Conservation (phyloP, 2,329 filamentous ascomycete genomes). For the Arthrobotrys pseudoclavata region DNA sequence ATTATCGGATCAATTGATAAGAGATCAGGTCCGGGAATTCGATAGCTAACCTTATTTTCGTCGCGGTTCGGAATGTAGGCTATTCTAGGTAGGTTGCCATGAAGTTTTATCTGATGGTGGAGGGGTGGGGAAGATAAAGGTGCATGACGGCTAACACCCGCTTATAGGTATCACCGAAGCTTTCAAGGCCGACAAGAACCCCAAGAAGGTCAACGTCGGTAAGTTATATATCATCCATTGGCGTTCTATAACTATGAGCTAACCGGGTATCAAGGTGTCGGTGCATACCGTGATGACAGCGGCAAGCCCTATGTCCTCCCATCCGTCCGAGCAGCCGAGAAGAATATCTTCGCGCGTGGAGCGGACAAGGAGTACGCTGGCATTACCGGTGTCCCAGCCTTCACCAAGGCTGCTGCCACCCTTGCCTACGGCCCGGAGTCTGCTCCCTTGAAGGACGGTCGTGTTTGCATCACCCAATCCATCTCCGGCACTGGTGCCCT, state of each 20-base stretch:
- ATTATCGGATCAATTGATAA: constrained; percentile 33
- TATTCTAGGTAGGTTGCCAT: constrained; percentile 67
- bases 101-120: constrained; percentile 13
- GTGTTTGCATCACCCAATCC: constrained; percentile 66
- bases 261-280: constrained; percentile 73
- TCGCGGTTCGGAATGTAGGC: constrained; percentile 63
- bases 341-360: constrained; percentile 86
- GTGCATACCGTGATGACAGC: constrained; percentile 93
- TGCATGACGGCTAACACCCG: constrained; percentile 26
- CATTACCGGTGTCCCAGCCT: constrained; percentile 86
- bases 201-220: constrained; percentile 92
- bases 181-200: constrained; percentile 81
- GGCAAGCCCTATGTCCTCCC: constrained; percentile 98
- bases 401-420: constrained; percentile 90
- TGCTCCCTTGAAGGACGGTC: constrained; percentile 82
- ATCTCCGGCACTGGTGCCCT: constrained; percentile 97
- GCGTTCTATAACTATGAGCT: neutral
- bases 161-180: constrained; percentile 67
- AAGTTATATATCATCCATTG: constrained; percentile 64
- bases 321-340: constrained; percentile 81
- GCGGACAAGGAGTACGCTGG: constrained; percentile 99
- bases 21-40: neutral
- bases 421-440: constrained; percentile 84
- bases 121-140: constrained; percentile 10
- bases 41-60: constrained; percentile 36